Evolutionary conservation across 2,329 filamentous ascomycete species (phyloP), one percentile per base, ranked within the genome.

Genomic region (Macroventuria anomochaeta): DNA sequence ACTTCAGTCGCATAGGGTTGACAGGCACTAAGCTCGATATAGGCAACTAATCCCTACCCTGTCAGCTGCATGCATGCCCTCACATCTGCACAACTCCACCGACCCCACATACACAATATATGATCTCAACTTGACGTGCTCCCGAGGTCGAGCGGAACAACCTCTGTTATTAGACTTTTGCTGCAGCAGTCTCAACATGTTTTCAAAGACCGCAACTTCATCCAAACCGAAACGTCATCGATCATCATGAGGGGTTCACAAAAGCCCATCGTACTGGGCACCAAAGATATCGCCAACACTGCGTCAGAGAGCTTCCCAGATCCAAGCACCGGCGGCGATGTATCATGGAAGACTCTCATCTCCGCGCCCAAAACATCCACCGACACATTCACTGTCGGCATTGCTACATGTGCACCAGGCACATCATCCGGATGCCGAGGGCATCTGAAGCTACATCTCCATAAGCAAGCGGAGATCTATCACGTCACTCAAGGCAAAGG

Each of bases 401-500:
- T 79, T 13, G 76, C 74, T 1, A 63, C 62, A 2, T 76, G 70
- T 49, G 33, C 48, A 3, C 68, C 69, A 1, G 63, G 69, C 1
- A 36, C 41, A 7, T 28, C 38, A 13, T 31, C 46, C 7, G 31
- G 21, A 8, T 49, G 46, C 18, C 32, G 38, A 13, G 77, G 77
- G 7, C 62, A 73, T 47, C 61, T 78, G 6, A 72, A 70, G 34
- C 54, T 58, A 1, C 77, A 80, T 57, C 68, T 74, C 0, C 78
- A 80, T 46, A 34, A 53, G 3, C 77, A 80, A 31, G 72, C 78
- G 0, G 78, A 80, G 58, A 68, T 80, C 1, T 80, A 80, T 44
- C 66, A 79, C 46, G 63, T 80, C 15, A 64, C 74, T 0, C 55
- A 69, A 0, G 77, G 77, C 0, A 61, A 53, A 0, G 77, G 75